Evolutionary conservation across 148 eudicot species (phyloP), one percentile per base, ranked within the genome.

Genomic region (Beta vulgaris): DNA sequence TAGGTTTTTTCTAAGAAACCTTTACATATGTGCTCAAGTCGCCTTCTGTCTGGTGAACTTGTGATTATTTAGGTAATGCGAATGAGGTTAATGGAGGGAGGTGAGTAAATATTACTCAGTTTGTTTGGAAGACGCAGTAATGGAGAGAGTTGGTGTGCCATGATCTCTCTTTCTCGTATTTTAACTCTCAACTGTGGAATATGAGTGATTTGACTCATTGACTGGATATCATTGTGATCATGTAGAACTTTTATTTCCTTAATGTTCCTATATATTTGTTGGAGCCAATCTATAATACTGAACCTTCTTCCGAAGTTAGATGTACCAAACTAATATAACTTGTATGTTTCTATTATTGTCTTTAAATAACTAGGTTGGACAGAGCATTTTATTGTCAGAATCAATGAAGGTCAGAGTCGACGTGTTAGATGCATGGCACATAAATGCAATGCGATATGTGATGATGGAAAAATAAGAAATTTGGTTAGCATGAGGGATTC

Each of bases 391-490:
- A 73, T 84, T 74, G 92, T 91, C 73, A 86, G 86, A 76, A 91
- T 91, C 77, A 87, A 80, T 18, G 96, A 91, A 78, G 96, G 96
- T 12, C 84, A 91, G 76, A 87, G 96, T 77, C 85, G 82, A 58
- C 83, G 91, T 6, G 78, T 91, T 35, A 79, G 63, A 46, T 91
- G 96, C 80, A 91, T 91, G 96, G 89, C 89, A 43, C 73, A 85
- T 76, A 84, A 84, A 43, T 91, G 96, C 84, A 77, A 79, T 80
- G 79, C 82, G 0, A 79, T 91, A 13, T 91, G 96, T 73, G 92
- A 91, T 82, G 92, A 86, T 78, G 88, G 75, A 23, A 83, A 75
- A 49, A 78, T 91, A 25, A 78, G 88, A 75, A 53, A 64, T 66
- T 83, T 91, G 60, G 88, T 91, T 28, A 64, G 80, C 34, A 55